Evolutionary conservation across 306 rosid genomes (phyloP).

Genomic region (Begonia peltatifolia): DNA sequence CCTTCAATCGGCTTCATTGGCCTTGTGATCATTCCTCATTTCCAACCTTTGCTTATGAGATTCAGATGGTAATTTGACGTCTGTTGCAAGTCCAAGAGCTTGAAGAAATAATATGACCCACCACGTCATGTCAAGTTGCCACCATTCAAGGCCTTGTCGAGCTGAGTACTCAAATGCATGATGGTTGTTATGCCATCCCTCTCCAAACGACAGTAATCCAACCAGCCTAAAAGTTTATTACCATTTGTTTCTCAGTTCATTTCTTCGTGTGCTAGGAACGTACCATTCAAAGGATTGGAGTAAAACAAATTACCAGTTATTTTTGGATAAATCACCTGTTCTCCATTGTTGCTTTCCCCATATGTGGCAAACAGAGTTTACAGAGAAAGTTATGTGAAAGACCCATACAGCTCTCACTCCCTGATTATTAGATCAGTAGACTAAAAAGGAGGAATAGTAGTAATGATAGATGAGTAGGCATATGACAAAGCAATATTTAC

Average conservation of each 20-base stretch:
- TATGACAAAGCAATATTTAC: no score
- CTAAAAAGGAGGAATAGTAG: no score
- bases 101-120: slow-evolving; percentile 46
- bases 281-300: not conserved
- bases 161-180: slow-evolving; percentile 93
- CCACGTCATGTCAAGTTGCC: slow-evolving; percentile 56
- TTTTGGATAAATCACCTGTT: slow-evolving; percentile 1
- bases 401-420: not conserved
- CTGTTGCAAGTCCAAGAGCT: slow-evolving; percentile 57
- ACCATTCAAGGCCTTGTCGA: slow-evolving; percentile 28
- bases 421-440: not conserved
- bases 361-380: not conserved
- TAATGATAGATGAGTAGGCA: no score
- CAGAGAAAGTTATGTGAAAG: not conserved
- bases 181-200: slow-evolving; percentile 70
- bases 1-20: no score
- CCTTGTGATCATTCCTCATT: not conserved
- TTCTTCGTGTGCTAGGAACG: not conserved
- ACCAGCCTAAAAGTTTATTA: slow-evolving; percentile 32
- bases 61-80: slow-evolving; percentile 50
- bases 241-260: not conserved
- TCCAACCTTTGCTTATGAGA: slow-evolving; percentile 53
- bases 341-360: slow-evolving; percentile 6
- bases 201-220: slow-evolving; percentile 35
- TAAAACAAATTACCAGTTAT: not conserved